Base-by-base conservation (phyloP, 176 grass and related monocot genomes). In the Lolium multiflorum region DNA sequence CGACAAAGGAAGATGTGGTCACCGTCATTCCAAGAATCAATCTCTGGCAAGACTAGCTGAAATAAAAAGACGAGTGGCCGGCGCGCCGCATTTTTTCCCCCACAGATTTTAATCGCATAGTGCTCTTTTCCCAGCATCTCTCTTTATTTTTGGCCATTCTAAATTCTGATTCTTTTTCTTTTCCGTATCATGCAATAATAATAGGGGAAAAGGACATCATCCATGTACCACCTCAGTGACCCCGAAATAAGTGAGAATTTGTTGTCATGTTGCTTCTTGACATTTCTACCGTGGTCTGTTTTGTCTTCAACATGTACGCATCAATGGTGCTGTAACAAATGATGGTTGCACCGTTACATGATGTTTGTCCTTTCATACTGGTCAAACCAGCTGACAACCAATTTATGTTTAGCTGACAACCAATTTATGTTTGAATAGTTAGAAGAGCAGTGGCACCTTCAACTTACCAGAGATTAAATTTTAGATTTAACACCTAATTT, bases 1-100 rank as follows among this genome's bases (percentile, higher is more conserved):
- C 16, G 74, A 55, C 16, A 54, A 76, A 52, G 51, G 25, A 35
- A 76, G 55, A 76, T 55, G 9, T 55, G 49, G 74, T 18, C 74
- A 76, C 74, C 74, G 74, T 35, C 74, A 76, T 76, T 76, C 73
- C 74, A 35, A 76, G 74, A 75, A 75, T 75, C 71, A 75, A 16
- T 26, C 22, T 26, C 25, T 6, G 3, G 47, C 25, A 75, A 31
- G 18, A 44, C 38, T 44, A 44, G 18, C 18, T 44, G 39, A 28
- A 21, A 76, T 15, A 3, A 37, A 76, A 54, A 55, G 49, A 28
- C 15, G 2, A 35, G 49, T 55, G 74, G 74, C 10, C 49, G 74
- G 49, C 26, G 49, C 48, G 26, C 49, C 28, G 16, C 74, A 11
- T 75, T 74, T 26, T 22, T 16, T 4, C 1, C 12, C n/a, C 24